phyloP scores from a whole-genome alignment of 2,329 filamentous ascomycete species.

The Mycosphaerella sp. region DNA sequence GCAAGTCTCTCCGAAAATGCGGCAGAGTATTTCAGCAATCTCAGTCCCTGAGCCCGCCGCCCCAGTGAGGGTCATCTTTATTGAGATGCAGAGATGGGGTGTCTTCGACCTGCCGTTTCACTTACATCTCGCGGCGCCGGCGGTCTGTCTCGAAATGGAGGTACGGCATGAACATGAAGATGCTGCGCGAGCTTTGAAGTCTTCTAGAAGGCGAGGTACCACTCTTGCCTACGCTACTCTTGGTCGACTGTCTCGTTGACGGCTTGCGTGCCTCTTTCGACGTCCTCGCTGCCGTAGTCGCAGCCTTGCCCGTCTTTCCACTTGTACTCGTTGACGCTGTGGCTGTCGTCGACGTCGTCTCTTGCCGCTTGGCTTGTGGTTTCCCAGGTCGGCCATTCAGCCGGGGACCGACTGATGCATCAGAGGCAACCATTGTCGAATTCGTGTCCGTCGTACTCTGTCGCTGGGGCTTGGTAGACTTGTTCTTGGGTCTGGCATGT shows the following conservation, averaged over 20 bases:
- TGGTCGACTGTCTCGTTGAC: slow-evolving; percentile 7
- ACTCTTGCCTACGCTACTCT: slow-evolving; percentile 9
- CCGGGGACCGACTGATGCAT: slow-evolving; percentile 4
- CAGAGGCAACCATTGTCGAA: slow-evolving; percentile 10
- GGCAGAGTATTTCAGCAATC: too few relatives aligned
- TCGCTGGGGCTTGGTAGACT: slow-evolving; percentile 3
- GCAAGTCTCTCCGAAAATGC: too few relatives aligned
- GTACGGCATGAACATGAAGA: slow-evolving; percentile 56
- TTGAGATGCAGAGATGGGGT: too few relatives aligned
- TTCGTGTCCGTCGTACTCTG: slow-evolving; percentile 10
- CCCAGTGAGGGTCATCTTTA: too few relatives aligned
- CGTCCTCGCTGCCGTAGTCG: not conserved
- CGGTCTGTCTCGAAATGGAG: slow-evolving; percentile 58
- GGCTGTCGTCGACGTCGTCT: slow-evolving; percentile 19
- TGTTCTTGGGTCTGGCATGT: slow-evolving; percentile 1
- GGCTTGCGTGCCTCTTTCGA: slow-evolving; percentile 7
- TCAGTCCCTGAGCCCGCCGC: too few relatives aligned
- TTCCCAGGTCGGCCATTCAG: slow-evolving; percentile 7
- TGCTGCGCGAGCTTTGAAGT: slow-evolving; percentile 25
- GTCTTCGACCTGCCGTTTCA: too few relatives aligned
- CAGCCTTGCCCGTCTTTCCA: slow-evolving; percentile 1
- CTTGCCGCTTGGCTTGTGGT: slow-evolving; percentile 14
- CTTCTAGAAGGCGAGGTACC: slow-evolving; percentile 1
- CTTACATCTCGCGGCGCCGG: slow-evolving; percentile 42
- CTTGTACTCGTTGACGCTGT: slow-evolving; percentile 9